Evolutionary conservation across 2,329 filamentous ascomycete species (phyloP).

Genomic region (Talaromyces amestolkiae): DNA sequence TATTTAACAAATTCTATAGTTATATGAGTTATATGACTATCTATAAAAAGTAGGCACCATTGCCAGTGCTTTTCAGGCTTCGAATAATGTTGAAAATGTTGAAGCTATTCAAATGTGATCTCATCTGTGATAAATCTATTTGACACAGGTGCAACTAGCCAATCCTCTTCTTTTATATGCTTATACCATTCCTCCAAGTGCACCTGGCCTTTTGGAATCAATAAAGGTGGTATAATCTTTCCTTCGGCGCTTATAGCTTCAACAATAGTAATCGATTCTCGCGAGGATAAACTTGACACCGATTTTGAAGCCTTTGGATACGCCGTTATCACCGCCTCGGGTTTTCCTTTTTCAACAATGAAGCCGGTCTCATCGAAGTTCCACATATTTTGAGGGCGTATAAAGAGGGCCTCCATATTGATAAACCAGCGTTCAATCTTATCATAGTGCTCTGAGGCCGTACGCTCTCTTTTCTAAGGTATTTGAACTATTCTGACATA

Average conservation of each 20-base stretch:
- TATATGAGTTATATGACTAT: no score
- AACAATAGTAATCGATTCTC: background rate
- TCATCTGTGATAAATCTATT: background rate
- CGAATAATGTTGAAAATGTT: background rate
- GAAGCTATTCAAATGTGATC: background rate
- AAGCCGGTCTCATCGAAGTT: background rate
- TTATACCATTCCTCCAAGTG: background rate
- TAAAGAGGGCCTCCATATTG: background rate
- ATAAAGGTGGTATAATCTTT: background rate
- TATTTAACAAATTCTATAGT: background rate
- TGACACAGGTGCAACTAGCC: background rate
- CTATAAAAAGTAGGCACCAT: no score
- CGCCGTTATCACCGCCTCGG: background rate
- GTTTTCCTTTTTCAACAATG: background rate
- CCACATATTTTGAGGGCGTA: background rate
- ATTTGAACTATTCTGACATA: no score
- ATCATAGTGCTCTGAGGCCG: background rate
- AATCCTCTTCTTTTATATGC: background rate
- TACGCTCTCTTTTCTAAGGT: background rate
- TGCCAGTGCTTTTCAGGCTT: background rate
- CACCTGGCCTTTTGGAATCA: background rate
- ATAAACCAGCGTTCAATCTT: background rate
- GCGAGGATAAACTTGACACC: background rate
- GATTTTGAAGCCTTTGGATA: background rate
- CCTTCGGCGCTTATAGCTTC: background rate